Base-by-base conservation (phyloP, 2,329 filamentous ascomycete species). In the Aureobasidium sp. region DNA sequence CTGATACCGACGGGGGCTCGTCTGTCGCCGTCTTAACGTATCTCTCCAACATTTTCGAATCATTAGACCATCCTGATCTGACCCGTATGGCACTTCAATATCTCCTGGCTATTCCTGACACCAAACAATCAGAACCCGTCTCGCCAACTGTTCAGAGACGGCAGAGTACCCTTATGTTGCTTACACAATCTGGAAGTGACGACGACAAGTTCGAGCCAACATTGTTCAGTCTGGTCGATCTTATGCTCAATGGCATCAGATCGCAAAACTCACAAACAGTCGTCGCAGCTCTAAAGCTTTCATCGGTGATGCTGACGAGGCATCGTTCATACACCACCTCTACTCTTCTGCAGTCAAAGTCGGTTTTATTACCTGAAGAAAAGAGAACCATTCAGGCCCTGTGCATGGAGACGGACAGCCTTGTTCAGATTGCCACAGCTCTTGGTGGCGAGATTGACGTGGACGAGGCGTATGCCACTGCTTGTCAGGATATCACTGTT, bases 11-110 rank as follows among this genome's bases (percentile, higher is more conserved):
- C 74, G 94, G 93, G 66, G 94, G 94, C 59, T 99, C 94, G 6
- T 96, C 94, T 0, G 91, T 97, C 27, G 94, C 94, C 3, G 94
- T 99, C 13, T 80, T 97, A 64, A 97, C 92, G 2, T 97, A 99
- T 73, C 81, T 99, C 39, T 88, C 89, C 62, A 88, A 90, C 45
- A 96, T 97, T 61, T 81, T 99, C 6, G 92, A 97, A 72, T 89
- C 90, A 0, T 80, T 99, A 14, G 91, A 97, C 65, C 91, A 97
- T 71, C 90, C 91, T 8, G 92, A 97, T 69, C 88, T 99, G 78
- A 90, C 97, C 62, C 90, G 96, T 67, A 87, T 96, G 63, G 94
- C 97, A 59, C 82, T 99, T 7, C 89, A 92, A 66, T 99, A 97
- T 72, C 82, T 99, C 1, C 80, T 99, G 34, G 93, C 90, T 16